Percentiles rank a stretch among this genome's conserved stretches.
Evolutionary conservation across 106 monocot species (phyloP).

Genomic region (Allium fistulosum): DNA sequence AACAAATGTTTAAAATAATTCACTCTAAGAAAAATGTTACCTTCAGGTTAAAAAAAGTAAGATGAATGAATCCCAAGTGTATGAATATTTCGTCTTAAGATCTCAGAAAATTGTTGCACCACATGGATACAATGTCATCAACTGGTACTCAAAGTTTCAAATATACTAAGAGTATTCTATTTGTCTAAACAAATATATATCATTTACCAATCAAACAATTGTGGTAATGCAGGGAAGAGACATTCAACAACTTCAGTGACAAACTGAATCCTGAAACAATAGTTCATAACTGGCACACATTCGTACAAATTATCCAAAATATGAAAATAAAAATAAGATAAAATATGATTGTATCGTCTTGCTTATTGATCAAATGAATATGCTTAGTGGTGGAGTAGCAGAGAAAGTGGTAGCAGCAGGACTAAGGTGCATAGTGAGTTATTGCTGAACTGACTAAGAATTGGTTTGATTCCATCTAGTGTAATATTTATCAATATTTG

Average conservation of each 20-base stretch:
- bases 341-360: too few species aligned
- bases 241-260: conserved; percentile 81
- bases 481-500: too few species aligned
- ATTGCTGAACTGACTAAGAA: too few species aligned
- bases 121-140: conserved; percentile 84
- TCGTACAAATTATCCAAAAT: too few species aligned
- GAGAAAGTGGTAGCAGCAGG: conserved; percentile 61
- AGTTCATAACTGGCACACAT: conserved; percentile 83
- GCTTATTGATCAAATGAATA: too few species aligned
- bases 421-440: conserved; percentile 94
- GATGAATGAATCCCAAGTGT: conserved; percentile 66
- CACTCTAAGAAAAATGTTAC: too few species aligned
- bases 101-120: conserved; percentile 77
- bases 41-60: conserved; percentile 64
- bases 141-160: conserved; percentile 36
- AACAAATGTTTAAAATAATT: too few species aligned
- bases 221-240: conserved; percentile 78
- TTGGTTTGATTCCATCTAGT: too few species aligned
- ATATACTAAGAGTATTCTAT: background rate
- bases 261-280: conserved; percentile 63
- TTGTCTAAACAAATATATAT: conserved; percentile 1
- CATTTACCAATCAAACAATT: too few species aligned
- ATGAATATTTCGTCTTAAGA: conserved; percentile 75
- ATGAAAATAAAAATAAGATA: too few species aligned
- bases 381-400: conserved; percentile 75